phyloP scores from a whole-genome alignment of 148 eudicot genomes.

The Rhododendron mucronatum region DNA sequence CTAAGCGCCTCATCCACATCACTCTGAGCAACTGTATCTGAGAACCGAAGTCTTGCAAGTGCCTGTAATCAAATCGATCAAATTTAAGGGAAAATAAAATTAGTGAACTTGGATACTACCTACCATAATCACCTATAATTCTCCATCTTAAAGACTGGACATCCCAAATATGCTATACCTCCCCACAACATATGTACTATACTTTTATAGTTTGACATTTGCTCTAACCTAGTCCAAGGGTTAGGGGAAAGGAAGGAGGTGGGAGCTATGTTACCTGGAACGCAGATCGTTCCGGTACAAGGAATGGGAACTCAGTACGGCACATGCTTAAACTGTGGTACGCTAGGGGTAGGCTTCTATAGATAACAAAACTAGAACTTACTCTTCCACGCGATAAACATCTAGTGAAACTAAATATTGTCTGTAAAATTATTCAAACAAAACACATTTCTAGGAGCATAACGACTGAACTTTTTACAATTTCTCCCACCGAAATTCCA shows the following conservation, averaged over 20 bases:
- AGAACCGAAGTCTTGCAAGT: conserved; percentile 92
- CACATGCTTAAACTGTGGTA: no score
- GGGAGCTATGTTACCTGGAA: not conserved
- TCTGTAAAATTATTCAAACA: no score
- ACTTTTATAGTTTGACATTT: not conserved
- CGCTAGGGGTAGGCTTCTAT: no score
- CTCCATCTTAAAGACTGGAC: not conserved
- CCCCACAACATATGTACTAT: not conserved
- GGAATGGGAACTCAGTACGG: no score
- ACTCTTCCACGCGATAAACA: no score
- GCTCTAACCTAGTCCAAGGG: not conserved
- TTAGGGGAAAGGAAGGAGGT: not conserved
- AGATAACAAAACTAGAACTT: no score
- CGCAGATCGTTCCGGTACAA: no score
- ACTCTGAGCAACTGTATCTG: conserved; percentile 81
- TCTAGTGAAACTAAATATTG: no score
- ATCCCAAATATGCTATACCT: not conserved
- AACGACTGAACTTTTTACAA: no score
- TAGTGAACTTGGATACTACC: not conserved
- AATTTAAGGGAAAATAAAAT: not conserved
- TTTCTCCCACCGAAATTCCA: no score
- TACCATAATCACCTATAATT: not conserved
- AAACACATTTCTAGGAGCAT: no score
- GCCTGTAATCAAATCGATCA: conserved; percentile 44
- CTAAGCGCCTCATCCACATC: conserved; percentile 96